Base-by-base conservation (phyloP, 2,329 filamentous ascomycete genomes). In the Alternaria dauci region DNA sequence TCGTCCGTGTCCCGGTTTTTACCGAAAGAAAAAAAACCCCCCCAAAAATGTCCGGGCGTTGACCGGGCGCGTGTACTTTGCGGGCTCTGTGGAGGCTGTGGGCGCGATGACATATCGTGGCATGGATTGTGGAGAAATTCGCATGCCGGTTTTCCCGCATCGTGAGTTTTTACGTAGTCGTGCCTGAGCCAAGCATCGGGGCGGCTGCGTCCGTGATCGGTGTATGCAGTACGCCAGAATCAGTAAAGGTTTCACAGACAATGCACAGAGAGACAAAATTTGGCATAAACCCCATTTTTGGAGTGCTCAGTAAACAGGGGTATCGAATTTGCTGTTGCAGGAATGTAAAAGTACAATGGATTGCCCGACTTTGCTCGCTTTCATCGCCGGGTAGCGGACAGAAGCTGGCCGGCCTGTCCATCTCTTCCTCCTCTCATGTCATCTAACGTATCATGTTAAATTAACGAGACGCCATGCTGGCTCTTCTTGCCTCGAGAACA, bases 401-500 rank as follows among this genome's bases (percentile, higher is more conserved):
- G 14, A 14, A 8, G 32, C 8, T 8, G 6, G 32, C 30, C 36
- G 6, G 32, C 30, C 36, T 16, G 2, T 47, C 7, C 25, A 9
- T 30, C 14, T 20, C 12, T 38, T 32, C 28, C n/a, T 28, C n/a
- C n/a, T 48, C 34, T 58, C 20, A 28, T 50, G 8, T 50, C 20
- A 36, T n/a, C 20, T n/a, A 4, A 14, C 12, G 14, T 12, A n/a
- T 2, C 7, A 16, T n/a, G 4, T 28, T 7, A 9, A 14, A 18
- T 55, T 62, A 69, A 3, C 65, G 63, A 57, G 67, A 72, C n/a
- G 65, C 64, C 23, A 73, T 63, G 59, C 75, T 78, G 5, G 71
- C 71, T 41, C 75, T 71, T 46, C 75, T 66, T 0, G 72, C 75
- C 57, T 76, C 71, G 11, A 76, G 63, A 7, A 76, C 55, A 26